These are phyloP conservation scores for Zangia roseola DNA, from an alignment of 768 basidiomycete genomes.

Conservation along the genomic window DNA sequence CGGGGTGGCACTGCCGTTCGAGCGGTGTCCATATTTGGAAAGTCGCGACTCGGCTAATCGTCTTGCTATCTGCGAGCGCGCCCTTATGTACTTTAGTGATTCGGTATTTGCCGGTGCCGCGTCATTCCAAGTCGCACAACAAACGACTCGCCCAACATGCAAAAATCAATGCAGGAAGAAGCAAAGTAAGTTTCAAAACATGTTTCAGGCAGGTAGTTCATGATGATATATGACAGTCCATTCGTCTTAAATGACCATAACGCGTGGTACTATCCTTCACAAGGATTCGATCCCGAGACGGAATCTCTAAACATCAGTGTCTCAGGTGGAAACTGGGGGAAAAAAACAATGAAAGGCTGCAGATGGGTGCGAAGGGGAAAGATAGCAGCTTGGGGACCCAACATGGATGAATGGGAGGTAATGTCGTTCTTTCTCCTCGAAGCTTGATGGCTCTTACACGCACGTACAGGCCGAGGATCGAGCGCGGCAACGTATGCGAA, in stretches of 20 bases:
- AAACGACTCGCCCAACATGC: slow-evolving; percentile 15
- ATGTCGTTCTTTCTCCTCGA: slow-evolving; percentile 3
- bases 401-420: slow-evolving; percentile 86
- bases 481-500: slow-evolving; percentile 75
- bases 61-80: too few species aligned
- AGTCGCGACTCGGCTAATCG: too few species aligned
- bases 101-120: slow-evolving; percentile 27
- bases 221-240: slow-evolving; percentile 23
- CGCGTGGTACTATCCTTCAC: slow-evolving; percentile 83
- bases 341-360: slow-evolving; percentile 70
- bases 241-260: slow-evolving; percentile 69
- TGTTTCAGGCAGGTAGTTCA: slow-evolving; percentile 7
- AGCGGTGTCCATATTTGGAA: too few species aligned
- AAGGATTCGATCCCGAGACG: slow-evolving; percentile 67
- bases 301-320: slow-evolving; percentile 49
- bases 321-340: slow-evolving; percentile 79
- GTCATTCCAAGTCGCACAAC: background rate
- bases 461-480: slow-evolving; percentile 69
- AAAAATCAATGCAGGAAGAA: slow-evolving; percentile 32
- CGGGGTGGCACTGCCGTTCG: too few species aligned
- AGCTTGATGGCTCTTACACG: slow-evolving; percentile 8
- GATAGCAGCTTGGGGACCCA: slow-evolving; percentile 80
- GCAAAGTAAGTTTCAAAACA: slow-evolving; percentile 22
- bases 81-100: too few species aligned
- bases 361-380: slow-evolving; percentile 84